Base-by-base conservation (phyloP, 208 protist genomes). In the Crithidia brevicula region DNA sequence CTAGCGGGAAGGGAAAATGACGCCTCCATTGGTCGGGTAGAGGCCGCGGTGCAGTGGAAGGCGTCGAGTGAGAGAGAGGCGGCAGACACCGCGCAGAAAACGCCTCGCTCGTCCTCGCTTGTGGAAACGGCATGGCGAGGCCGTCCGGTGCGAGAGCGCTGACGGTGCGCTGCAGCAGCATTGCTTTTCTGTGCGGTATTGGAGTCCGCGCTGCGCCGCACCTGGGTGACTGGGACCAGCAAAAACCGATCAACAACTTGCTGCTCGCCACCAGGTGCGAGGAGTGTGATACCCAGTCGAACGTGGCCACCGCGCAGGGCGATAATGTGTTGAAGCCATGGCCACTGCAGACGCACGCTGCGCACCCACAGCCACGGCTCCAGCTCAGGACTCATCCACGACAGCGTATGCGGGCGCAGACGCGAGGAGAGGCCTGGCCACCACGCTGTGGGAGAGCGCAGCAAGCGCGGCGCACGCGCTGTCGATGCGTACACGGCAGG, bases 281-380 rank as follows among this genome's bases (percentile, higher is more conserved):
- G 15, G 54, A 51, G 16, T 7, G 28, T 22, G 23, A 75, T 22
- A 10, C 18, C 25, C 0, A 82, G 51, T n/a, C 67, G 65, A n/a
- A 47, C 59, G 34, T 69, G 50, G 7, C 76, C 76, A 15, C 76
- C 76, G 36, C 59, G 51, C 40, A 71, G 45, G 18, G 10, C 25
- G 25, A 76, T 47, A 20, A 78, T n/a, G 59, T 79, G 77, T 36
- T 63, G 65, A 33, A 82, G 54, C 77, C 70, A 79, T 40, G 63
- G 59, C 76, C 69, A 77, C 40, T 47, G 54, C 46, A 82, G 52
- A 4, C 66, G 70, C 31, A 74, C 38, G 11, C 72, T 27, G 16
- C 45, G 45, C n/a, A 69, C 36, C 22, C 34, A 53, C n/a, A 75
- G 52, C 70, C 60, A 75, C 45, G 70, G 70, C 52, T 36, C 62